These are phyloP conservation scores for Cornus florida DNA, from an alignment of 148 eudicot genomes.

Conservation along the genomic window DNA sequence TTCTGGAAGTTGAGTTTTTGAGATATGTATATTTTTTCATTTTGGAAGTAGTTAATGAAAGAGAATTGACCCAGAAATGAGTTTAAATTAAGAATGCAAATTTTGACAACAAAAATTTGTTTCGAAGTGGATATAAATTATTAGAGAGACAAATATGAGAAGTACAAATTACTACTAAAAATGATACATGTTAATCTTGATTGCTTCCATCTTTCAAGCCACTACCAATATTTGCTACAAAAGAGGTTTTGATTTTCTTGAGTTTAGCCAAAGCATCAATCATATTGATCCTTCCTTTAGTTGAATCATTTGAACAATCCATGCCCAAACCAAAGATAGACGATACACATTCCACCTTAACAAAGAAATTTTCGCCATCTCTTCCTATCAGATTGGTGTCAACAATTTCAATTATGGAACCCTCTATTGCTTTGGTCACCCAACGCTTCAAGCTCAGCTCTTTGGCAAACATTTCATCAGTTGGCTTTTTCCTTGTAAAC, in stretches of 20 bases:
- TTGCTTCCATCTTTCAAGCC: too few species aligned
- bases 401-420: conserved; percentile 1
- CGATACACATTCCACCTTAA: conserved; percentile 9
- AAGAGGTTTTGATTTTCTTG: neutral
- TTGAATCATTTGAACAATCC: conserved; percentile 8
- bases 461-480: conserved; percentile 10
- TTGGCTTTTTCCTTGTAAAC: conserved; percentile 21
- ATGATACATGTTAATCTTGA: too few species aligned
- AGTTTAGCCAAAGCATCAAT: neutral
- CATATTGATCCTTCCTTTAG: conserved; percentile 1
- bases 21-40: too few species aligned
- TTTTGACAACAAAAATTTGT: too few species aligned
- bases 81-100: too few species aligned
- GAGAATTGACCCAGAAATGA: too few species aligned
- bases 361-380: neutral
- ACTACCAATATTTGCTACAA: neutral
- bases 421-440: neutral
- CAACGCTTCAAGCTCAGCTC: conserved; percentile 17
- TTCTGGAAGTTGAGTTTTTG: too few species aligned
- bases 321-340: conserved; percentile 7
- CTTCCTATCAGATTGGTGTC: conserved; percentile 7
- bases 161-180: too few species aligned
- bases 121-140: too few species aligned
- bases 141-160: too few species aligned
- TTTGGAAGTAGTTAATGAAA: too few species aligned